Percentiles rank a stretch among this genome's conserved stretches.
phyloP scores from a whole-genome alignment of 305 asterid species.

The Coffea humblotiana region DNA sequence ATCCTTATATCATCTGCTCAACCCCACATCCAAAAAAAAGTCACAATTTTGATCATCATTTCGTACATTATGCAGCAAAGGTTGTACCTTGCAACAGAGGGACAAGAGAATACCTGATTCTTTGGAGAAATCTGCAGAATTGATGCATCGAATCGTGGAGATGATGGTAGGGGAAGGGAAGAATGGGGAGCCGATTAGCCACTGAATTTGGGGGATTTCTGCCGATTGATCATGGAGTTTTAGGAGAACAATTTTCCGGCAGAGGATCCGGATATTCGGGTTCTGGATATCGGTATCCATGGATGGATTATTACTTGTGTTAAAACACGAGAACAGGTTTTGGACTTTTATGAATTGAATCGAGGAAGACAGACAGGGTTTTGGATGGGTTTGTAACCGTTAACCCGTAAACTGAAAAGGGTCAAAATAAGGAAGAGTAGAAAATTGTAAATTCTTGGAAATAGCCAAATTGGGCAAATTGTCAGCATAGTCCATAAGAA shows the following conservation, averaged over 20 bases:
- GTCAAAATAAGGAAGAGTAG: no score
- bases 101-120: conserved; percentile 57
- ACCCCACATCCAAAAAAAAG: background rate
- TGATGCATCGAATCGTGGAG: conserved; percentile 75
- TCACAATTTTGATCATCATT: background rate
- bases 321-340: background rate
- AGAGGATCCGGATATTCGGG: conserved; percentile 50
- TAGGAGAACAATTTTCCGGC: conserved; percentile 55
- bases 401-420: background rate
- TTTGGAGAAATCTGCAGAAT: conserved; percentile 48
- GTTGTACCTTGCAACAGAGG: background rate
- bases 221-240: conserved; percentile 32
- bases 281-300: conserved; percentile 22
- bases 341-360: background rate
- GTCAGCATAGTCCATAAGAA: no score
- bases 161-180: conserved; percentile 50
- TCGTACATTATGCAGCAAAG: background rate
- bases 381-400: conserved; percentile 3
- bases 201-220: conserved; percentile 56
- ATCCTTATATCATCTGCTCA: conserved; percentile 66
- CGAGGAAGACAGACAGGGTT: background rate
- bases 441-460: no score
- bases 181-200: conserved; percentile 79
- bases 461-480: no score
- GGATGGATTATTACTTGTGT: background rate